These are phyloP conservation scores for Dunaliella primolecta DNA, from an alignment of 139 green algal species.

Conservation along the genomic window DNA sequence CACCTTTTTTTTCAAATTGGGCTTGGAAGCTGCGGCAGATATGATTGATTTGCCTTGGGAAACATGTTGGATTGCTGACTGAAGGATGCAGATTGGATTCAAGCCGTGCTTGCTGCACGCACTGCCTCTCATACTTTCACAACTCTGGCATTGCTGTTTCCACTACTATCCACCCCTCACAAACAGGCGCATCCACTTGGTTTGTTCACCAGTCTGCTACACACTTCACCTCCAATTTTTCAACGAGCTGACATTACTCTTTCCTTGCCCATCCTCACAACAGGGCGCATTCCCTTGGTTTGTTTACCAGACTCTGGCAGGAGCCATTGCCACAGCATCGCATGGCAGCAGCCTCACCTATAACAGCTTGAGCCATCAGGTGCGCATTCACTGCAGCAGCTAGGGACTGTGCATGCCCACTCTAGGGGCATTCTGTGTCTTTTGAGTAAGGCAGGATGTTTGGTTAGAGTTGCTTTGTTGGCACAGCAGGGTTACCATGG, in stretches of 20 bases:
- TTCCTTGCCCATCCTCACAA: background rate
- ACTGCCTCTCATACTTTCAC: background rate
- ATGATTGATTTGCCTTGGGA: background rate
- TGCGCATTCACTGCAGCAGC: conserved; percentile 22
- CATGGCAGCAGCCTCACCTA: conserved; percentile 72
- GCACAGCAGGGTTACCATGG: too few relatives aligned
- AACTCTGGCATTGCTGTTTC: background rate
- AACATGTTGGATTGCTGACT: too few relatives aligned
- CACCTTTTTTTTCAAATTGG: too few relatives aligned
- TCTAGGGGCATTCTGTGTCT: too few relatives aligned
- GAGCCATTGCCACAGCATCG: conserved; percentile 76
- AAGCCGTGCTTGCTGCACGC: background rate
- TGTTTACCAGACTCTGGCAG: conserved; percentile 76
- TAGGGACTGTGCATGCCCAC: too few relatives aligned
- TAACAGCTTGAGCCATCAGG: conserved; percentile 65
- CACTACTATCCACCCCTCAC: background rate
- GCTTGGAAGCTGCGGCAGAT: background rate
- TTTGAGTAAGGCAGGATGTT: too few relatives aligned
- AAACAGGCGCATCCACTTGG: background rate
- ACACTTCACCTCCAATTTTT: background rate
- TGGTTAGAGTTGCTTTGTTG: too few relatives aligned
- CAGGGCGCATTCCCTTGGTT: conserved; percentile 33
- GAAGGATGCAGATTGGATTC: background rate
- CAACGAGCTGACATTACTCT: background rate
- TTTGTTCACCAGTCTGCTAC: background rate